Percentiles rank a stretch among this genome's conserved stretches.
Conservation (phyloP, 1,284 basidiomycete species). For the Leccinum angustisporum region DNA sequence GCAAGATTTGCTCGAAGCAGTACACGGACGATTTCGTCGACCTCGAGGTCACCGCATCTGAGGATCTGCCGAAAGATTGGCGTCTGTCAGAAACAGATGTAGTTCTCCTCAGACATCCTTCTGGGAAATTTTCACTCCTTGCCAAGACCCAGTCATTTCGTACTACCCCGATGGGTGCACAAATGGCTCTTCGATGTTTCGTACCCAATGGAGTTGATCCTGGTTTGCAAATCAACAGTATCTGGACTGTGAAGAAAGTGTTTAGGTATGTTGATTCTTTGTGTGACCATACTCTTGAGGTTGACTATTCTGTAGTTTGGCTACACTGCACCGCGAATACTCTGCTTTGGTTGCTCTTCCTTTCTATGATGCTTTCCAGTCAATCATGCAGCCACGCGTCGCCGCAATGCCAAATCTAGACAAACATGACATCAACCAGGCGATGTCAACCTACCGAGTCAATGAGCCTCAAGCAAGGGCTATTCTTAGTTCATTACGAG, state of each 20-base stretch:
- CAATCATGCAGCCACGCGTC: slow-evolving; percentile 70
- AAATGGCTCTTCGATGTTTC: slow-evolving; percentile 52
- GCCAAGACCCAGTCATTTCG: slow-evolving; percentile 80
- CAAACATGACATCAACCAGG: slow-evolving; percentile 54
- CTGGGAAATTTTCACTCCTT: slow-evolving; percentile 54
- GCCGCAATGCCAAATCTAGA: slow-evolving; percentile 50
- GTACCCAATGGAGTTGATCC: slow-evolving; percentile 45
- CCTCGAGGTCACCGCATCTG: slow-evolving; percentile 63
- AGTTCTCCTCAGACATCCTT: slow-evolving; percentile 63
- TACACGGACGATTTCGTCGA: slow-evolving; percentile 75
- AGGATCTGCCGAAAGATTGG: slow-evolving; percentile 66
- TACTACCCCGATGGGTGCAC: slow-evolving; percentile 49
- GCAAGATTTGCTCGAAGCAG: slow-evolving; percentile 61
- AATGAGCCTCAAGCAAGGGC: slow-evolving; percentile 96
- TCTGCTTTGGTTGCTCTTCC: slow-evolving; percentile 82
- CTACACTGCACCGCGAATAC: slow-evolving; percentile 92
- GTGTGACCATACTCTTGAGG: background rate
- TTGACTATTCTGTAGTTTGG: slow-evolving; percentile 57
- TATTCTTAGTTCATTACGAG: slow-evolving; percentile 74
- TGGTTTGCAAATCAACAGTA: slow-evolving; percentile 60
- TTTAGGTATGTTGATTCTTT: slow-evolving; percentile 60
- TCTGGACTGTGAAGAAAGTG: slow-evolving; percentile 80
- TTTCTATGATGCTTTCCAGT: slow-evolving; percentile 76
- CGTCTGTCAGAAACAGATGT: slow-evolving; percentile 79
- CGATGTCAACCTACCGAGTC: slow-evolving; percentile 74